Base-by-base conservation (phyloP, 768 basidiomycete species). In the Boletus pseudopeckii region DNA sequence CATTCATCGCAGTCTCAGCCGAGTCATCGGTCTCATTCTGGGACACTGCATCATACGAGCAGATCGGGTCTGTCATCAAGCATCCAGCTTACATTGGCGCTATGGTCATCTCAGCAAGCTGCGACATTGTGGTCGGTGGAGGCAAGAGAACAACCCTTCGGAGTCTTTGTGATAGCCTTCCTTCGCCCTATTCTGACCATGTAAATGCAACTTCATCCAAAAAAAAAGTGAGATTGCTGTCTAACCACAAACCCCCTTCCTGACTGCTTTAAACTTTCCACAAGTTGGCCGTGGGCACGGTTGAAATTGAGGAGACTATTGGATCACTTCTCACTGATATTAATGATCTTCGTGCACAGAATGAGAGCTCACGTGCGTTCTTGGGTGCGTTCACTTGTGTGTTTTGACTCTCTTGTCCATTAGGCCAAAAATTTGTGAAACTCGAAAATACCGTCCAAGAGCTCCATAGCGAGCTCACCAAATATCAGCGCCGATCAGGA, bases 11-110 rank as follows among this genome's bases (percentile, higher is more conserved):
- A 6, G 52, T 41, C 1, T 14, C 37, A 0, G 50, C 54, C 5
- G 14, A 40, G 8, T 56, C 50, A 7, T 49, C 48, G 1, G 13
- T 62, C 18, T 51, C 49, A 1, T 53, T 61, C 33, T 62, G 60
- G 60, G 60, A 61, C 22, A 49, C 49, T 24, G 20, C n/a, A 7
- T 53, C 49, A 1, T 36, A 42, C 17, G 8, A 38, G 17, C 60
- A n/a, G 18, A 49, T 54, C 7, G 55, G 60, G 7, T 15, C 52
- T 4, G 6, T 62, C 40, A 26, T 62, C n/a, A 32, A 62, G 8
- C 4, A 49, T 4, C 18, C 18, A 3, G 55, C 20, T 30, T 48
- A n/a, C n/a, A n/a, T n/a, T n/a, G n/a, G n/a, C n/a, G n/a, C 55
- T 2, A 42, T 57, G 22, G 39, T 36, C n/a, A 32, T 61, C 34